Evolutionary conservation across 169 alveolate genomes (phyloP), one percentile per base, ranked within the genome.

Genomic region (Cryptosporidium ubiquitum): DNA sequence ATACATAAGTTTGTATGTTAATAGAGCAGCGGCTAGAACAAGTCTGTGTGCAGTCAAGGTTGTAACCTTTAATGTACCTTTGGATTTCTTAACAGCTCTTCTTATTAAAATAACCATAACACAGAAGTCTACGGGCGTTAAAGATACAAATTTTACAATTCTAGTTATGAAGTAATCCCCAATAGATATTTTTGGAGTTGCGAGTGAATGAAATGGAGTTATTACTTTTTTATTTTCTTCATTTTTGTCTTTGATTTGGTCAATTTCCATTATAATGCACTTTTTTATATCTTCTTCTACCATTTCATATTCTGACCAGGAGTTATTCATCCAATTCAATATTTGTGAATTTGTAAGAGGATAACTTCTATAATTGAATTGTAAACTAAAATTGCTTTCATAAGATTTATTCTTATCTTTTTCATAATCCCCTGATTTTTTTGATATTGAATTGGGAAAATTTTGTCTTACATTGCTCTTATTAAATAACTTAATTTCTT

Each of bases 131-230:
- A 79, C 89, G 0, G 89, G 75, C 10, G 89, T 79, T 42, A 64
- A 20, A n/a, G 69, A 58, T 12, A 79, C 69, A 79, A 79, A 79
- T 29, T 79, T 79, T 12, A 79, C 75, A 23, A 79, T 61, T 79
- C 89, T 79, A 39, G 66, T 61, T 1, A 49, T 79, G 35, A 29
- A 79, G 42, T 79, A 79, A 35, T 79, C 89, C 5, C 89, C 89
- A 9, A 79, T 79, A 4, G 52, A 31, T 61, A 79, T 58, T 64
- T 79, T 79, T 40, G 89, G 89, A 57, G 75, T 12, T 31, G 75
- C 66, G 5, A 79, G 68, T 79, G 89, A 79, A 47, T 79, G 89
- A 79, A 79, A 79, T 42, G 89, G 89, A 47, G 89, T 79, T 35
- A 79, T 79, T 2, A 42, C 26, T 39, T 66, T 79, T 5, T 79